Base-by-base conservation (phyloP, 768 basidiomycete species). In the Suillus hirtellus region DNA sequence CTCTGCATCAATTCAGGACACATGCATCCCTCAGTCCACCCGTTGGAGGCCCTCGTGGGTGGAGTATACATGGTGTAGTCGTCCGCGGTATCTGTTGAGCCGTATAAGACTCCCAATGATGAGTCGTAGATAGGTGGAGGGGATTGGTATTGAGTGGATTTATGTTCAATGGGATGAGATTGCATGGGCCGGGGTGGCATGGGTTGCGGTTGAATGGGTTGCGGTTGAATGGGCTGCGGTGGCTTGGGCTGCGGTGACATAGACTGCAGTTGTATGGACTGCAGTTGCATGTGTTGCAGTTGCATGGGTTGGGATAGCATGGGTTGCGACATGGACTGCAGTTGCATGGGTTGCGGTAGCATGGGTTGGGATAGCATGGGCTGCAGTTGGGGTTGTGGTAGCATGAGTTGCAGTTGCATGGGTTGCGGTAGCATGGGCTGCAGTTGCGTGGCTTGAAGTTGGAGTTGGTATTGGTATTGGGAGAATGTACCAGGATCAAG, bases 1-100 rank as follows among this genome's bases (percentile, higher is more conserved):
- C n/a, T 54, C 34, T 54, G 35, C 53, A 54, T 35, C 11, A 37
- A 37, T 54, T 54, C 53, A n/a, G 53, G 53, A n/a, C 35, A 54
- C 53, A 54, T 21, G n/a, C 53, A 54, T 9, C 53, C 53, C n/a
- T 54, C 53, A 14, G n/a, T 21, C 53, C 53, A 54, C n/a, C 53
- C 35, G 35, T 17, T 19, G 15, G 10, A 17, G 14, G 15, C 2
- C 15, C 40, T 42, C 40, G 15, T 6, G 7, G 34, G 53, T 7
- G 11, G 35, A 12, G n/a, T 54, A 3, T 37, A 54, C 35, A 54
- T 37, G 12, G 35, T 37, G 3, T 37, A 54, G 35, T 54, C 35
- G 12, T 35, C 11, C 53, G n/a, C n/a, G 14, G 35, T 21, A 14
- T 54, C 53, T n/a, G 6, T 11, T 8, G 34, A 35, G 7, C 12